phyloP scores from a whole-genome alignment of 176 grass and related monocot genomes.

The Puya raimondii region DNA sequence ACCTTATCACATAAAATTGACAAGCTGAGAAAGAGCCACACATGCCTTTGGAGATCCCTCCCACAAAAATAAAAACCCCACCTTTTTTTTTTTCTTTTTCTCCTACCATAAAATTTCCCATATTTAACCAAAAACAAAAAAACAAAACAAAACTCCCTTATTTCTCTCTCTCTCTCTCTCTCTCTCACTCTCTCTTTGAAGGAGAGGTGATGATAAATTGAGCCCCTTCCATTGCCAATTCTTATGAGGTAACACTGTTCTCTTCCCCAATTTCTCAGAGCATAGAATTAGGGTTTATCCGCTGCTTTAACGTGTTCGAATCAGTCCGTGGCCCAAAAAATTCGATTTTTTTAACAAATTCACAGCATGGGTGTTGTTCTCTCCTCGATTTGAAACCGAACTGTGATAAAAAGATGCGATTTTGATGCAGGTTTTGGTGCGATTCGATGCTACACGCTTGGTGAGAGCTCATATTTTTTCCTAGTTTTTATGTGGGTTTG shows the following conservation, averaged over 20 bases:
- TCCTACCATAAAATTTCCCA: too few relatives aligned
- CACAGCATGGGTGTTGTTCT: not conserved
- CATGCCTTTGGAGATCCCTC: not conserved
- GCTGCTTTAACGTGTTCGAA: not conserved
- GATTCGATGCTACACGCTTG: not conserved
- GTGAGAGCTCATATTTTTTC: not conserved
- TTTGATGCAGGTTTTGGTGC: constrained; percentile 9
- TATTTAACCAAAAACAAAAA: too few relatives aligned
- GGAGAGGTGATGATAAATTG: not conserved
- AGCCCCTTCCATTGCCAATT: constrained; percentile 3
- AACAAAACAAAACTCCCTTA: not conserved
- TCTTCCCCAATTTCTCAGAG: not conserved
- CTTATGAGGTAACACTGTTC: not conserved
- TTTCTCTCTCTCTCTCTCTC: not conserved
- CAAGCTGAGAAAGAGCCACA: constrained; percentile 11
- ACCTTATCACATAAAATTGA: constrained; percentile 12
- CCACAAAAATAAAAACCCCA: not conserved
- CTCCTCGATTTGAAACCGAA: not conserved
- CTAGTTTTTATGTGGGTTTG: constrained; percentile 27
- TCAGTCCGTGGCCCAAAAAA: not conserved
- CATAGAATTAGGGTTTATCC: constrained; percentile 11
- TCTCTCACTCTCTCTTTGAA: not conserved
- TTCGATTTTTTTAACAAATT: not conserved
- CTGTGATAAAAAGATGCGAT: constrained; percentile 13
- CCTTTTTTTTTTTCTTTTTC: not conserved